These are phyloP conservation scores for Fusarium tjaetaba DNA, from an alignment of 2,329 filamentous ascomycete genomes.

Conservation along the genomic window DNA sequence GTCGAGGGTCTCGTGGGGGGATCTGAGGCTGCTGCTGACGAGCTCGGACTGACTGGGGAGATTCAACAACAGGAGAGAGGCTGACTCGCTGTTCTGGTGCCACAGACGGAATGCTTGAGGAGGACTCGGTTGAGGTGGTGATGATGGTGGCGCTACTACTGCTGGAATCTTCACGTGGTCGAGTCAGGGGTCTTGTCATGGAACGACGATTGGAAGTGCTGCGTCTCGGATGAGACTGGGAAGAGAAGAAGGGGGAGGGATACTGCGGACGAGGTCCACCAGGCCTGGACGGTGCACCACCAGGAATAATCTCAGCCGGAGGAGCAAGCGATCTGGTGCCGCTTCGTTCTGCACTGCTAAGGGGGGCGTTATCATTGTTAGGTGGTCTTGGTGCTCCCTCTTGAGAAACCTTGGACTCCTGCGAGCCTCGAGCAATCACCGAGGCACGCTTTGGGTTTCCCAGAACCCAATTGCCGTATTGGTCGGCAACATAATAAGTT, in stretches of 20 bases:
- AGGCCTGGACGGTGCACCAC: conserved; percentile 36
- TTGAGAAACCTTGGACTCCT: conserved; percentile 25
- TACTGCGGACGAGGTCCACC: conserved; percentile 33
- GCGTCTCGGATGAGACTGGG: conserved; percentile 36
- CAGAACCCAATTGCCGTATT: conserved; percentile 64
- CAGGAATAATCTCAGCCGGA: conserved; percentile 47
- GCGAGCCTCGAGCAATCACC: conserved; percentile 38
- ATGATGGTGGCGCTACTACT: conserved; percentile 49
- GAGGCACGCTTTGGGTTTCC: conserved; percentile 50
- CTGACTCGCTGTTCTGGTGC: conserved; percentile 42
- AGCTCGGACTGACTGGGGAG: conserved; percentile 49
- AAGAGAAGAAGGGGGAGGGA: conserved; percentile 41
- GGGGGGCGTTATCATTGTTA: conserved; percentile 27
- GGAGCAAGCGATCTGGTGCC: conserved; percentile 35
- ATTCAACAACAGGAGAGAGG: conserved; percentile 62
- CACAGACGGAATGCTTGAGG: conserved; percentile 26
- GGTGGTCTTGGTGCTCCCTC: conserved; percentile 24
- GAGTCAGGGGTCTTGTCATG: conserved; percentile 34
- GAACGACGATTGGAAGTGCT: conserved; percentile 33
- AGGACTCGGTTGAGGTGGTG: conserved; percentile 45
- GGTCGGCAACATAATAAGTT: conserved; percentile 62
- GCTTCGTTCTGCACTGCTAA: neutral
- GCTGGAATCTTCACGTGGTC: conserved; percentile 42
- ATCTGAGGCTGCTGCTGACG: conserved; percentile 48
- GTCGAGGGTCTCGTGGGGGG: conserved; percentile 36